Evolutionary conservation across 306 rosid species (phyloP), one percentile per base, ranked within the genome.

Genomic region (Amphicarpaea edgeworthii): DNA sequence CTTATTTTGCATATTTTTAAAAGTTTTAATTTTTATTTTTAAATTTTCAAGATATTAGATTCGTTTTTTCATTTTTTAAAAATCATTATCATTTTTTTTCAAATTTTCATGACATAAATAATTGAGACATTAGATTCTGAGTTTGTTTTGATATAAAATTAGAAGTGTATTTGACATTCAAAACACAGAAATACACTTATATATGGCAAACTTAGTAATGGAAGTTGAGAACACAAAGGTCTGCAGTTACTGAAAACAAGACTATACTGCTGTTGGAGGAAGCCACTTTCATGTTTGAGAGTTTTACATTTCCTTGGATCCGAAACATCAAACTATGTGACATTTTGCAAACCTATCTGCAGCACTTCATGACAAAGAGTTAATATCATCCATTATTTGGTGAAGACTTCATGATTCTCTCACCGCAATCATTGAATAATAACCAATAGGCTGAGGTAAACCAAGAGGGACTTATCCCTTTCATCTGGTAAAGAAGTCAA

Each of bases 351-450:
- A 14, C 41, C 5, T 10, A 50, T 42, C 40, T 19, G 57, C 23
- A 7, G 38, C 37, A 40, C 23, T 62, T 62, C 9, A n/a, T n/a
- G n/a, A n/a, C n/a, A 70, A 34, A n/a, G 20, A 34, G 23, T 30
- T 30, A 60, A 60, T 7, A 30, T 62, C 43, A 70, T 70, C 61
- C 59, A 37, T 64, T 71, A 20, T 64, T 63, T 64, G 81, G 30
- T 3, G 53, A 70, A 63, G 43, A 63, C 43, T 49, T 47, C 15
- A 28, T 19, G 11, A 59, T 12, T 64, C 51, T 76, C 49, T 71
- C 50, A 12, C 23, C 77, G 70, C 11, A 58, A 70, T 20, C 77
- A 23, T 43, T 34, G 77, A 46, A 45, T 60, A 46, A 45, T 60
- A 69, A 53, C 10, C 73, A 67, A 38, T 12, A 26, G 59, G 57